Evolutionary conservation across 2,329 filamentous ascomycete species (phyloP).

Genomic region (Xylaria sp.): DNA sequence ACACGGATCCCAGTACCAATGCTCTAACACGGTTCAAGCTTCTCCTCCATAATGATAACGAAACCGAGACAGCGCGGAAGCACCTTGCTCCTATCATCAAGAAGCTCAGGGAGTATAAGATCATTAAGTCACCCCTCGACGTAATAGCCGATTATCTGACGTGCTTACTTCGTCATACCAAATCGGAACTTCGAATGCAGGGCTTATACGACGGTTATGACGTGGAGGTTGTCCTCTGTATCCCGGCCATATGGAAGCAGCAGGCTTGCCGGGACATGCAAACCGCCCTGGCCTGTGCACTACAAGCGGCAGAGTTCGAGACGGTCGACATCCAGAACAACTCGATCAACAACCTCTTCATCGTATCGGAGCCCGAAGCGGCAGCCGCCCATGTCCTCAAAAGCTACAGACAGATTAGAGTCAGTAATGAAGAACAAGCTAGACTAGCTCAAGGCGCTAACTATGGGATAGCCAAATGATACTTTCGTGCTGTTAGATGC

Average conservation of each 20-base stretch:
- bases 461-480: background rate
- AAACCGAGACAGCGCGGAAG: background rate
- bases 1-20: background rate
- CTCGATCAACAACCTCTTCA: background rate
- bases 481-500: slow-evolving; percentile 1
- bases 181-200: background rate
- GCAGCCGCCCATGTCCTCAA: too few relatives aligned
- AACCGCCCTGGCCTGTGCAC: background rate
- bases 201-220: background rate
- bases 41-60: background rate
- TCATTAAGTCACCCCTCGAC: background rate
- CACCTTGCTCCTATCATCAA: background rate
- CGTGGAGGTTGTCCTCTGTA: background rate
- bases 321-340: background rate
- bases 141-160: background rate
- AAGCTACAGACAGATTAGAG: too few relatives aligned
- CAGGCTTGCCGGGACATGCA: background rate
- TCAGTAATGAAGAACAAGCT: too few relatives aligned
- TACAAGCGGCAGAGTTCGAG: background rate
- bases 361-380: background rate
- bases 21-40: background rate
- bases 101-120: background rate
- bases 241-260: background rate
- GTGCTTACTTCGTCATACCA: background rate
- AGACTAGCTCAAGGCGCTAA: too few relatives aligned